These are phyloP conservation scores for Psophocarpus tetragonolobus DNA, from an alignment of 306 rosid genomes.

Conservation along the genomic window DNA sequence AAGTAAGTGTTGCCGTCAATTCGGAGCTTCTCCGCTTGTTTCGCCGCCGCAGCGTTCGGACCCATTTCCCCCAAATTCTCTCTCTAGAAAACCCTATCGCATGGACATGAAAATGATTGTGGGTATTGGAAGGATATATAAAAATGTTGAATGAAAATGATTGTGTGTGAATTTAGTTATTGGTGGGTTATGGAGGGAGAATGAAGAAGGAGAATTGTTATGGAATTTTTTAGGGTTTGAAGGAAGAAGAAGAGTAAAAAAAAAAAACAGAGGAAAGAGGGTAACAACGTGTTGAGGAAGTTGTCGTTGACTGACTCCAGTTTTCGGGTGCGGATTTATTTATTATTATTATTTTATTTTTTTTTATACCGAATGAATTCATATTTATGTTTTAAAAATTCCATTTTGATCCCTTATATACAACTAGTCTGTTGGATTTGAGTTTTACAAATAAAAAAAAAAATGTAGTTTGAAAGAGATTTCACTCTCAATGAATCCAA, in stretches of 20 bases:
- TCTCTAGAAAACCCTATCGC: neutral
- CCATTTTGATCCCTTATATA: no score
- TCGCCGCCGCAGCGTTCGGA: constrained; percentile 46
- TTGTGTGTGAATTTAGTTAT: neutral
- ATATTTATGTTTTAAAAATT: no score
- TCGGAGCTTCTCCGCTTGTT: constrained; percentile 71
- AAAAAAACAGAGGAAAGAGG: neutral
- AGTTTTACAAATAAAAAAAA: no score
- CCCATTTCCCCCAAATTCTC: constrained; percentile 40
- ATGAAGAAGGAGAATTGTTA: neutral
- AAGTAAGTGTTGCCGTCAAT: constrained; percentile 76
- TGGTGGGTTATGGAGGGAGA: neutral
- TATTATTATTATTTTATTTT: no score
- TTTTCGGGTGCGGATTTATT: no score
- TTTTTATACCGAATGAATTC: no score
- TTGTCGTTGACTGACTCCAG: neutral
- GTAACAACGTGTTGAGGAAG: neutral
- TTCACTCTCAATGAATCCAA: no score
- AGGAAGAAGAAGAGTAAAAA: neutral
- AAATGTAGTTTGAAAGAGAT: no score
- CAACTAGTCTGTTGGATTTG: no score
- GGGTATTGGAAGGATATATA: neutral
- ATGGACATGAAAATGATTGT: neutral
- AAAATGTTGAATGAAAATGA: neutral
- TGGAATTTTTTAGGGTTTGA: neutral